phyloP scores from a whole-genome alignment of 2,329 filamentous ascomycete genomes.

The Aspergillus sergii region DNA sequence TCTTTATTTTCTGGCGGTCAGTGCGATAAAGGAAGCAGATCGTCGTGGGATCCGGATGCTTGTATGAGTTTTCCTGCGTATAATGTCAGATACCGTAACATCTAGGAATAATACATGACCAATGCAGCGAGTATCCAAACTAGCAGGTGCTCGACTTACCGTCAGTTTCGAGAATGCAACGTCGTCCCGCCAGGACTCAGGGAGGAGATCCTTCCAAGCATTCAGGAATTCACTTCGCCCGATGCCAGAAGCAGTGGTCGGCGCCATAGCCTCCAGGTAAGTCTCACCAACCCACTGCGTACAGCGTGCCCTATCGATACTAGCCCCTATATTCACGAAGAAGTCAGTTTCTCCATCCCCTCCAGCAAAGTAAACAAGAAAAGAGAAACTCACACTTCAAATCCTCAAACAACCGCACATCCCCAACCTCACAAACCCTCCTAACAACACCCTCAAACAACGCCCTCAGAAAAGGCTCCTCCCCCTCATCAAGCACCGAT shows the following conservation, averaged over 20 bases:
- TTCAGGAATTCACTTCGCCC: slow-evolving; percentile 38
- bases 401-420: slow-evolving; percentile 20
- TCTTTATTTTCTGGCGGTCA: slow-evolving; percentile 33
- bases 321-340: slow-evolving; percentile 37
- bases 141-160: slow-evolving; percentile 22
- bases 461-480: slow-evolving; percentile 33
- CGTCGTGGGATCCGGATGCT: slow-evolving; percentile 37
- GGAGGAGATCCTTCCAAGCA: slow-evolving; percentile 46
- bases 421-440: slow-evolving; percentile 34
- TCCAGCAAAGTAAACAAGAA: background rate
- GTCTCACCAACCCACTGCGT: slow-evolving; percentile 43
- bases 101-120: background rate
- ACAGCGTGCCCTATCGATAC: slow-evolving; percentile 38
- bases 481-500: slow-evolving; percentile 39
- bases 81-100: slow-evolving; percentile 8
- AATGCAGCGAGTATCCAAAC: background rate
- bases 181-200: slow-evolving; percentile 45
- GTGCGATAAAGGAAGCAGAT: slow-evolving; percentile 38
- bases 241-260: slow-evolving; percentile 32
- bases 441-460: slow-evolving; percentile 44
- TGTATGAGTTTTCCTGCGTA: slow-evolving; percentile 35
- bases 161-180: slow-evolving; percentile 36
- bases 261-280: slow-evolving; percentile 42
- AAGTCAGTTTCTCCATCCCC: slow-evolving; percentile 9
- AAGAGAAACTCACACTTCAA: slow-evolving; percentile 40